Evolutionary conservation across 1,139 yeast species (phyloP), one percentile per base, ranked within the genome.

Genomic region (Yamadazyma diospyri): DNA sequence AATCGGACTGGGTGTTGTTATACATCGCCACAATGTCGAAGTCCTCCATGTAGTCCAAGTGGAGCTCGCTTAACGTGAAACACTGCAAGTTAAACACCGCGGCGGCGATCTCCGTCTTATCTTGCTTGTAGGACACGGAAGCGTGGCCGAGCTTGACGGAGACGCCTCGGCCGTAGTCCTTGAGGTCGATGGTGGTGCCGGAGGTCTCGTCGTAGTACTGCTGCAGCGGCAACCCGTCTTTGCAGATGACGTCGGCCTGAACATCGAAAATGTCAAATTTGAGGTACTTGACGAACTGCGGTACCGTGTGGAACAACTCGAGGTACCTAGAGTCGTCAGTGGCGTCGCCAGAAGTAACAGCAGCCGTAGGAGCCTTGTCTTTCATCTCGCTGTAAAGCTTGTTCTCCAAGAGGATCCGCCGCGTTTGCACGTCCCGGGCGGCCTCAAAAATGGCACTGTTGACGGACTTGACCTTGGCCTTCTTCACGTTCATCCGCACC

Each of bases 191-290:
- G 5, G 60, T 53, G 26, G 54, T 40, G 3, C 46, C 48, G 1
- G 55, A 32, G 2, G 40, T 39, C 2, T 50, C 48, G 30, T 63
- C 68, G 26, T 32, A 46, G 8, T 61, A 45, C 1, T 41, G 39
- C 32, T 60, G 62, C 32, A 56, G 51, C 0, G 75, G 75, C 13
- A 69, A 48, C 4, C 64, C 62, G 38, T 69, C 75, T 35, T 66
- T 66, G 39, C 73, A 67, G 12, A 64, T 53, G 10, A 69, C 51
- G 36, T 64, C 69, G 1, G 61, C 53, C 35, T 60, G 62, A 13
- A 66, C 32, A 14, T 53, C 46, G 3, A 56, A 38, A 9, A 64
- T 40, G 15, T 50, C 50, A 16, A 61, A 34, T 38, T 53, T 58
- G 7, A 64, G 41, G 2, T 57, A 46, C 2, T 55, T 44, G 4